Percentiles rank a stretch among this genome's conserved stretches.
Conservation (phyloP, 345 rosid genomes). For the Raphanus raphanistrum region DNA sequence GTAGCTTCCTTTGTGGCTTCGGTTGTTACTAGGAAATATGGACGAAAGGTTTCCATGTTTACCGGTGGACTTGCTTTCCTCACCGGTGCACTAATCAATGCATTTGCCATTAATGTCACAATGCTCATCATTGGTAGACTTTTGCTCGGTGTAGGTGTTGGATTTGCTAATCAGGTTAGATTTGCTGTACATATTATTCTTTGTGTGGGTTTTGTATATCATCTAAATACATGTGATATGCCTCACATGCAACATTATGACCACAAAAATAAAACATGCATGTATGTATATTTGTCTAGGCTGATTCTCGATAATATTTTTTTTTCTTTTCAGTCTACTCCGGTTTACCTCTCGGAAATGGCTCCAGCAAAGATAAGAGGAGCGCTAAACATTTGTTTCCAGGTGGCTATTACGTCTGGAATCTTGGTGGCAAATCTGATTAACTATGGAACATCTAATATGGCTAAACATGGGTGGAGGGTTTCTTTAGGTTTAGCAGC, state of each 20-base stretch:
- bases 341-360: conserved; percentile 62
- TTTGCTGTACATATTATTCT: not conserved
- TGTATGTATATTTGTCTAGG: not conserved
- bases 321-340: conserved; percentile 47
- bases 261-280: not conserved
- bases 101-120: conserved; percentile 37
- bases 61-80: conserved; percentile 49
- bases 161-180: conserved; percentile 51
- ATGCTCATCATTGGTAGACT: conserved; percentile 50
- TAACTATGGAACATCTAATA: conserved; percentile 38
- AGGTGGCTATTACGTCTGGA: conserved; percentile 55
- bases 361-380: conserved; percentile 58
- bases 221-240: not conserved
- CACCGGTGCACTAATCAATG: conserved; percentile 50
- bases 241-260: not conserved
- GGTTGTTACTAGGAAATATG: conserved; percentile 42
- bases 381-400: conserved; percentile 57
- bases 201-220: not conserved
- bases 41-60: conserved; percentile 47
- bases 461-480: conserved; percentile 40
- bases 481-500: conserved; percentile 36
- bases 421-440: conserved; percentile 37
- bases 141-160: conserved; percentile 57
- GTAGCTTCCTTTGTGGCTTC: conserved; percentile 53
- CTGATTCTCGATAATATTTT: not conserved